Conservation (phyloP, 768 basidiomycete genomes). For the Favolaschia claudopus region DNA sequence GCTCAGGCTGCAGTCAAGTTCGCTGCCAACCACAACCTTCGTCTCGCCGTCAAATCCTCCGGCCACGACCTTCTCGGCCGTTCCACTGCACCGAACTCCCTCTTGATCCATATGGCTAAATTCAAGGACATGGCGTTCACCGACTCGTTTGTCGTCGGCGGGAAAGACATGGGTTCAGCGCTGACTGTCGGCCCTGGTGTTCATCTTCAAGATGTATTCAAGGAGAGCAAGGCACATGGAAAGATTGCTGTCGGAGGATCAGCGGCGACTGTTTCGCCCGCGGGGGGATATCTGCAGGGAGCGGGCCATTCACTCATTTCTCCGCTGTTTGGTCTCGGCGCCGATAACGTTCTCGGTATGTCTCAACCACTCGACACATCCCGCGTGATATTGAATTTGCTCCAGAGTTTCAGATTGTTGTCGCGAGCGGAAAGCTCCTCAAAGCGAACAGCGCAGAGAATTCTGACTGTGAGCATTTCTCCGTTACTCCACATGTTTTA, state of each 20-base stretch:
- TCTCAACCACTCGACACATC: not conserved
- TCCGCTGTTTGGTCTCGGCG: slow-evolving; percentile 31
- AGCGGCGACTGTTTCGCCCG: slow-evolving; percentile 34
- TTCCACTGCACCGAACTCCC: slow-evolving; percentile 40
- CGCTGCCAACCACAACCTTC: slow-evolving; percentile 36
- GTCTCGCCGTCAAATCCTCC: slow-evolving; percentile 39
- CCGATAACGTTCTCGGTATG: slow-evolving; percentile 30
- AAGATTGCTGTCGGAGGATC: slow-evolving; percentile 37
- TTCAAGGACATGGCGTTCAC: slow-evolving; percentile 37
- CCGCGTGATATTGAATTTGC: not conserved
- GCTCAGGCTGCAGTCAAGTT: slow-evolving; percentile 41
- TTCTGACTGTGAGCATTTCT: not conserved
- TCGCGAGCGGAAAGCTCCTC: not conserved
- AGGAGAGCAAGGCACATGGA: slow-evolving; percentile 27
- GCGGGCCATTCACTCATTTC: slow-evolving; percentile 39
- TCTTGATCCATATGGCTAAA: slow-evolving; percentile 40
- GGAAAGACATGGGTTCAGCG: slow-evolving; percentile 31
- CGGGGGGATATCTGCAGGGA: slow-evolving; percentile 43
- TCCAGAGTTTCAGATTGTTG: slow-evolving; percentile 1
- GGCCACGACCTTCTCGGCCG: slow-evolving; percentile 45
- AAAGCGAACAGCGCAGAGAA: not conserved
- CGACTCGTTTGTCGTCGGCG: slow-evolving; percentile 18
- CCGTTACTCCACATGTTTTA: not conserved
- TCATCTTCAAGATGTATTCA: slow-evolving; percentile 29
- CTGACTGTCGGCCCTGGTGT: slow-evolving; percentile 40